A percentile compares a stretch with the other conserved stretches of the same genome.
These are phyloP conservation scores for Silene noctiflora DNA, from an alignment of 179 eudicot species.

Conservation along the genomic window DNA sequence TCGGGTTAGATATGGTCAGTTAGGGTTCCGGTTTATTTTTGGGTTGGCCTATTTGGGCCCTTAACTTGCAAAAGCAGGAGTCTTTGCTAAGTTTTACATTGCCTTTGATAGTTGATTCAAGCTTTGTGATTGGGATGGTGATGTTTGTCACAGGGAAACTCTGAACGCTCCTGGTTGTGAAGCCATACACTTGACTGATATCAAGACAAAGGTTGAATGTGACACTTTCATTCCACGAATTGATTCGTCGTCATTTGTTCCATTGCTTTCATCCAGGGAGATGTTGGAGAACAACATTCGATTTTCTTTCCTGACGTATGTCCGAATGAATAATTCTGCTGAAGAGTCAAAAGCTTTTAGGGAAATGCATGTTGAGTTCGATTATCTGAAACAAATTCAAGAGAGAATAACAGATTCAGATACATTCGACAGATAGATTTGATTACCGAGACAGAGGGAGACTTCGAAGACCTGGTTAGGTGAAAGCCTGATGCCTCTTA, in stretches of 20 bases:
- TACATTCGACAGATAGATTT: not conserved
- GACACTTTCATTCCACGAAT: constrained; percentile 31
- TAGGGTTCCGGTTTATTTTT: too few relatives aligned
- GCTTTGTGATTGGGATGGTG: not conserved
- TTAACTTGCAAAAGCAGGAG: too few relatives aligned
- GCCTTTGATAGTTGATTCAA: not conserved
- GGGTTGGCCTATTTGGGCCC: too few relatives aligned
- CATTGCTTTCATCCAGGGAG: constrained; percentile 18
- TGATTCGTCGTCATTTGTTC: constrained; percentile 17
- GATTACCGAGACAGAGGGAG: not conserved
- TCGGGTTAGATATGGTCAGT: too few relatives aligned
- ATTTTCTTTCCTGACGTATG: constrained; percentile 26
- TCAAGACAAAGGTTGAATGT: constrained; percentile 23
- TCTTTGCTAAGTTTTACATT: not conserved
- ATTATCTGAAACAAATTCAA: constrained; percentile 18
- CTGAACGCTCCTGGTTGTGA: constrained; percentile 27
- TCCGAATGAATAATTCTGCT: constrained; percentile 5
- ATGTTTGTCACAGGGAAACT: constrained; percentile 22
- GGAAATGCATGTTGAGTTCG: not conserved
- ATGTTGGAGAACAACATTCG: constrained; percentile 21
- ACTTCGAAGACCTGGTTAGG: not conserved
- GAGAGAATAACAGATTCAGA: not conserved
- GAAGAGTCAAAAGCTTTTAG: not conserved
- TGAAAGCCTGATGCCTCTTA: too few relatives aligned
- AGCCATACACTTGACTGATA: constrained; percentile 32